These are phyloP conservation scores for Amanita rimosa DNA, from an alignment of 768 basidiomycete species.

Conservation along the genomic window DNA sequence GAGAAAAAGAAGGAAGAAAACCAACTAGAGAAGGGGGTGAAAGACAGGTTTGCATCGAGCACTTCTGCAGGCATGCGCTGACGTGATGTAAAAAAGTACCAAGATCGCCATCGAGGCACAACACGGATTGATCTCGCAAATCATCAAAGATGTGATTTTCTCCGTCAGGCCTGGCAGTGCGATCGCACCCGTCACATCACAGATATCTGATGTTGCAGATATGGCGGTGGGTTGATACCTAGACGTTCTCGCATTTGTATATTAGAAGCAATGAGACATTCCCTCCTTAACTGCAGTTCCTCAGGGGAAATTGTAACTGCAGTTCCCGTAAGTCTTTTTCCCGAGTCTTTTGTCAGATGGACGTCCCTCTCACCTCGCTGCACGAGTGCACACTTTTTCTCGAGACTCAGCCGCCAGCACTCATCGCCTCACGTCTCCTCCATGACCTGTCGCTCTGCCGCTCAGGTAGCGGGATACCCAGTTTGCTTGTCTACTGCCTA, in stretches of 20 bases:
- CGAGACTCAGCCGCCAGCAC: conserved; percentile 9
- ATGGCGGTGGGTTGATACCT: conserved; percentile 32
- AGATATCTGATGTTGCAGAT: conserved; percentile 28
- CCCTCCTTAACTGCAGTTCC: no score
- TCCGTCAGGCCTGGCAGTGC: conserved; percentile 38
- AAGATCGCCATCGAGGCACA: conserved; percentile 88
- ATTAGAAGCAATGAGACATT: not conserved
- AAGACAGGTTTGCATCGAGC: conserved; percentile 59
- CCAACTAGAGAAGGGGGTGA: conserved; percentile 78
- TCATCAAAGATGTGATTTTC: conserved; percentile 89
- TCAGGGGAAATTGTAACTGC: no score
- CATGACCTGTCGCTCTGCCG: conserved; percentile 13
- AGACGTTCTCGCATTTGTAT: not conserved
- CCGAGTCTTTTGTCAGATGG: not conserved
- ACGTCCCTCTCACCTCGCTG: conserved; percentile 5
- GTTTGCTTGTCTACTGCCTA: conserved; percentile 13
- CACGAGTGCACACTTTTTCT: conserved; percentile 12
- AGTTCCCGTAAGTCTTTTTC: no score
- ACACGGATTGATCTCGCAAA: conserved; percentile 87
- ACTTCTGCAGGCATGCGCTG: not conserved
- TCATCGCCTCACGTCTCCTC: conserved; percentile 13
- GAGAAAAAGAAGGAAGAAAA: conserved; percentile 86
- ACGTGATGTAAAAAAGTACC: conserved; percentile 43
- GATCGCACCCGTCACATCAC: conserved; percentile 11
- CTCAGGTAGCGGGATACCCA: conserved; percentile 6